A percentile compares a stretch with the other conserved stretches of the same genome.
phyloP scores from a whole-genome alignment of 2,329 filamentous ascomycete species.

The Phaeophleospora eucalypticola region DNA sequence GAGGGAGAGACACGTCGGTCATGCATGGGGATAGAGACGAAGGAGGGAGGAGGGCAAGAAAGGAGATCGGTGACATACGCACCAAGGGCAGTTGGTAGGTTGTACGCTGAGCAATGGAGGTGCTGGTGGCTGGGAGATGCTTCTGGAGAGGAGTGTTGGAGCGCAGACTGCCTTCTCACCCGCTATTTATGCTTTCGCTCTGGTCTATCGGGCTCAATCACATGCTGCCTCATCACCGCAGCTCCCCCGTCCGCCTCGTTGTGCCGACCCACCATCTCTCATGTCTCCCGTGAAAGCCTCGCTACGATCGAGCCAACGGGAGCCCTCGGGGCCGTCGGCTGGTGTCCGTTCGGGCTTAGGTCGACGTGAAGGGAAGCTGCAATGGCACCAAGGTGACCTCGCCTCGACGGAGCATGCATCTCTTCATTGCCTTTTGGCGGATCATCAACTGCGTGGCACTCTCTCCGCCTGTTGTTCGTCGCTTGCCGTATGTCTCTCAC shows the following conservation, averaged over 20 bases:
- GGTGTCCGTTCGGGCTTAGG: constrained; percentile 42
- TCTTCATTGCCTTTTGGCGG: constrained; percentile 22
- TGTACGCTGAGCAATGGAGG: constrained; percentile 4
- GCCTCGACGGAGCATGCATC: constrained; percentile 22
- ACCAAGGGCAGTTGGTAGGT: constrained; percentile 1
- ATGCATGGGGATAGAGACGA: neutral
- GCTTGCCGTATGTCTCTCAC: constrained; percentile 38
- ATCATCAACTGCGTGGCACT: constrained; percentile 41
- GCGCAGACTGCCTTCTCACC: constrained; percentile 8
- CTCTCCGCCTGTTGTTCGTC: constrained; percentile 42
- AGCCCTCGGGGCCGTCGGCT: constrained; percentile 41
- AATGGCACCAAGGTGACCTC: constrained; percentile 24
- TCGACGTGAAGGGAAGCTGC: constrained; percentile 23
- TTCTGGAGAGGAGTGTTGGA: constrained; percentile 13
- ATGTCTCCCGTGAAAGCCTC: constrained; percentile 3
- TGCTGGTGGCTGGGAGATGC: constrained; percentile 17
- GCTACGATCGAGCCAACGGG: constrained; percentile 39
- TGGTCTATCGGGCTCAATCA: constrained; percentile 6
- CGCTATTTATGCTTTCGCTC: constrained; percentile 32
- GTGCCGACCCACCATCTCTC: constrained; percentile 13
- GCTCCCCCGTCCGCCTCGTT: constrained; percentile 4
- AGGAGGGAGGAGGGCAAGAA: neutral
- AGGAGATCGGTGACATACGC: constrained; percentile 14
- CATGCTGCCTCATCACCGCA: constrained; percentile 11
- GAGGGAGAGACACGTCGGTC: neutral